Evolutionary conservation across 2,329 filamentous ascomycete species (phyloP), one percentile per base, ranked within the genome.

Genomic region (Talaromyces sp.): DNA sequence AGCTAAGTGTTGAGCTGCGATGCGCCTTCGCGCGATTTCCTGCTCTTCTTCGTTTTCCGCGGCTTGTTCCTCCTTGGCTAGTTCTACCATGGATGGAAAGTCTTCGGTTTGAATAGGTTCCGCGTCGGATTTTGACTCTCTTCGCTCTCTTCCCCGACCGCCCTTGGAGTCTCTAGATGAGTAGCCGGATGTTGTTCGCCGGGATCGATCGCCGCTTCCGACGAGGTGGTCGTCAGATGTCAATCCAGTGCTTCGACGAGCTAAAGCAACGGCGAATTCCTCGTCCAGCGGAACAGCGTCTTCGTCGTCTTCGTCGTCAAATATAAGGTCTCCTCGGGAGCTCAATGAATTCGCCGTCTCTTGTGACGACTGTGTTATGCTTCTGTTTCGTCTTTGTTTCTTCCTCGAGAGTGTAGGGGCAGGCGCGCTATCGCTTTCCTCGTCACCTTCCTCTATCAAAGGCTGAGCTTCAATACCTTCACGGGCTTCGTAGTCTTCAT

Each of bases 221-320:
- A 35, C 54, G 66, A 87, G 88, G 52, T 84, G 83, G 68, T 91
- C 89, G 60, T 95, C 91, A 17, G 79, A 78, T 49, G 78, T 78
- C 31, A 79, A 72, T 3, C 77, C 77, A 1, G 83, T 85, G n/a
- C 82, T 84, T 65, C 89, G 86, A 57, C 89, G 85, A 62, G 92
- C 88, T 63, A 97, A 81, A 3, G 87, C 86, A 72, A 96, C 87
- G 2, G 92, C 90, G 67, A 98, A 96, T 70, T 97, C 93, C 70
- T 97, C 93, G 68, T 93, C 91, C 19, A 98, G 78, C 13, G 92
- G 90, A n/a, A 96, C 86, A 0, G 93, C 93, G 75, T 98, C 93
- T 72, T 96, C 93, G 64, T 96, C 91, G 58, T 93, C 91, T 69
- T 96, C 92, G 69, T 96, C 92, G 68, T 92, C 96, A 0, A 91